Evolutionary conservation across 2,329 filamentous ascomycete genomes (phyloP), one percentile per base, ranked within the genome.

Genomic region (Calonectria henricotiae): DNA sequence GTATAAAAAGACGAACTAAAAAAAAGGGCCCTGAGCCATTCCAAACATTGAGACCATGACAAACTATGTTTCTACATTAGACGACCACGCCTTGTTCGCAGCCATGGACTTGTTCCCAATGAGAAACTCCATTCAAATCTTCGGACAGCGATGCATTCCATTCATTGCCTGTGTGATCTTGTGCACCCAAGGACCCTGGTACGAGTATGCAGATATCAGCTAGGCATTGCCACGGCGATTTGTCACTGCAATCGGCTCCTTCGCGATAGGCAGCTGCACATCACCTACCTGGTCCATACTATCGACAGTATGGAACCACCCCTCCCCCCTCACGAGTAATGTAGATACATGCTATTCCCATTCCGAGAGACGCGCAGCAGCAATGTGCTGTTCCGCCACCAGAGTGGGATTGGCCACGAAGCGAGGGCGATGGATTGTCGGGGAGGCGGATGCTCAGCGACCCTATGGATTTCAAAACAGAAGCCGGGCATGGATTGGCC

Each of bases 11-110:
- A 51, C 1, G 20, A 51, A 49, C 35, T 35, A 32, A 58, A 58
- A 58, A 55, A 58, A 58, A 37, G 35, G 51, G 32, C 51, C 23
- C 51, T 23, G 51, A 8, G 51, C 51, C 51, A 17, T 27, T 39
- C 23, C 25, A 13, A 55, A 58, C 20, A 39, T 39, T 8, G 35
- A 15, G 6, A 43, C 17, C 9, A 15, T 43, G 41, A 43, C 41
- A 43, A n/a, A 5, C 17, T n/a, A 43, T 43, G 17, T 7, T 17
- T 7, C 17, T 15, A 5, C n/a, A 43, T n/a, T n/a, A 17, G 9
- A 43, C 17, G 5, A 43, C n/a, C 17, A 8, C 9, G 6, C 9
- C 41, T 5, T n/a, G 6, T n/a, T 20, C 17, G 5, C 2, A 43
- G 41, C 5, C 9, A 20, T 44, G 4, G 8, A 20, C n/a, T 44